A percentile compares a stretch with the other conserved stretches of the same genome.
These are phyloP conservation scores for Botrytis hyacinthi DNA, from an alignment of 2,329 filamentous ascomycete genomes.

Conservation along the genomic window DNA sequence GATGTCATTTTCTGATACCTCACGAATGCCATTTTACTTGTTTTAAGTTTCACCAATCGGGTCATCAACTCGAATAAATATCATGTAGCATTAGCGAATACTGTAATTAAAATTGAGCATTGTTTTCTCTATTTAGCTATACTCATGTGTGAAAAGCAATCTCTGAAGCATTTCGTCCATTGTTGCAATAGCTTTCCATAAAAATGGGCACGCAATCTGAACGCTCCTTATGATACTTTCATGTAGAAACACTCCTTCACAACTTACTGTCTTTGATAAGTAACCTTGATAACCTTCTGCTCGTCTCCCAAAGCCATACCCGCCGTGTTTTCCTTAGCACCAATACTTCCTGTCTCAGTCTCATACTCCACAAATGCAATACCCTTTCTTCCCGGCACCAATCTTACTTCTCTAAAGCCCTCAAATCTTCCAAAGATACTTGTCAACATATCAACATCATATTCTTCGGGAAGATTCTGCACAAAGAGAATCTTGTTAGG, in stretches of 20 bases:
- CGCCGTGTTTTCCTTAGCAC: constrained; percentile 88
- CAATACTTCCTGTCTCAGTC: constrained; percentile 81
- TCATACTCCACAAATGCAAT: constrained; percentile 98
- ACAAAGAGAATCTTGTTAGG: constrained; percentile 97
- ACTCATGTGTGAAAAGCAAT: background rate
- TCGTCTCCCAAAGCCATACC: constrained; percentile 76
- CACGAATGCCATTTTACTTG: background rate
- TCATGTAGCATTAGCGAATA: constrained; percentile 36
- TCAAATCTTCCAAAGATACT: constrained; percentile 85
- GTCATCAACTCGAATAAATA: constrained; percentile 17
- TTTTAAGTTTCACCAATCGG: background rate
- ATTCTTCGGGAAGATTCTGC: constrained; percentile 85
- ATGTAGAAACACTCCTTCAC: background rate
- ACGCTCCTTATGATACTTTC: background rate
- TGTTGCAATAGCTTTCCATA: constrained; percentile 7
- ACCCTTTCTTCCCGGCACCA: constrained; percentile 80
- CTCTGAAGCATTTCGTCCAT: constrained; percentile 19
- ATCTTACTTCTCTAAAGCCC: constrained; percentile 87
- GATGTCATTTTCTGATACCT: constrained; percentile 75
- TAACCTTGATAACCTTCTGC: constrained; percentile 83
- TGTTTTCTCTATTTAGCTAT: background rate
- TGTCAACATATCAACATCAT: constrained; percentile 75
- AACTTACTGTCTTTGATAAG: constrained; percentile 82
- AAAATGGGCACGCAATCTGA: background rate
- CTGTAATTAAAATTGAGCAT: constrained; percentile 20